Evolutionary conservation across 805 yeast genomes (phyloP), one percentile per base, ranked within the genome.

Genomic region (Saccharomycopsis schoenii): DNA sequence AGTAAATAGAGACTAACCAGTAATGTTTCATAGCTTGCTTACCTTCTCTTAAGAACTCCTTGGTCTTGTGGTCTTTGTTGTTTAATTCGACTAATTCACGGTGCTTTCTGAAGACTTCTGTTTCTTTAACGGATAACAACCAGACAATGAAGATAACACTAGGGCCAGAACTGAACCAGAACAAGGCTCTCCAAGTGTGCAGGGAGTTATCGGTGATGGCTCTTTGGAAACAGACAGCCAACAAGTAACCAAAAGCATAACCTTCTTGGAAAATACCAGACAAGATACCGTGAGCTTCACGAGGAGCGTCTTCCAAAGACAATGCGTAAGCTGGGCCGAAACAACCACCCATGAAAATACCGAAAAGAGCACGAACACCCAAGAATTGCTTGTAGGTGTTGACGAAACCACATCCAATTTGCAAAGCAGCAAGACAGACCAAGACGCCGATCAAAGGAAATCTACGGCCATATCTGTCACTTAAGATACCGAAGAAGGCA

Each of bases 131-230:
- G 51, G 73, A 70, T 62, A 76, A 65, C 71, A 91, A 78, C 85
- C 86, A 84, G 29, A 74, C 62, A 55, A 84, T 78, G 58, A 86
- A 74, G 17, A 85, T 67, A 12, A 82, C 78, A 1, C 89, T 85
- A 10, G 85, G 81, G 40, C 85, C 85, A n/a, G 89, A 80, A 36
- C 83, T 78, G 68, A 87, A 85, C 91, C 91, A 86, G 72, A 83
- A 86, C 54, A 85, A 73, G 1, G 88, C 79, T 67, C 89, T 77
- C 93, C 93, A 86, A 10, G 81, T 79, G 64, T 83, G 81, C 2
- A 72, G 67, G 4, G 79, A 70, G 62, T 79, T 78, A 60, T 77
- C 75, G 62, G 80, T 82, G 63, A 85, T 80, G 40, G 89, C 90
- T 63, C 89, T 76, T 68, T 75, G 80, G 73, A 86, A 86, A n/a